These are phyloP conservation scores for Tetrahymena thermophila DNA, from an alignment of 73 alveolate genomes.

Conservation along the genomic window DNA sequence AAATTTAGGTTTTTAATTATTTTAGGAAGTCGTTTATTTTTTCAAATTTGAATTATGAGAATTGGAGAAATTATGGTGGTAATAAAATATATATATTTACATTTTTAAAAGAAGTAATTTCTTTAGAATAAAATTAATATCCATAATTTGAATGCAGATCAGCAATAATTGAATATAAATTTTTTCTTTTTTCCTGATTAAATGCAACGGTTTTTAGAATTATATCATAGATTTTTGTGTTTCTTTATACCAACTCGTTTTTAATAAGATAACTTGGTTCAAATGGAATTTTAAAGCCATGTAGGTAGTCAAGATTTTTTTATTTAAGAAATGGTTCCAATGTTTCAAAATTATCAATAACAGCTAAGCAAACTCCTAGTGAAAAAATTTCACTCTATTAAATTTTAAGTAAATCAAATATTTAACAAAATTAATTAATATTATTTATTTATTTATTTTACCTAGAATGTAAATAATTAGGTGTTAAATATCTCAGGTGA, in stretches of 20 bases:
- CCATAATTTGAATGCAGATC: background rate
- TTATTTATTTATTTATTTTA: too few species aligned
- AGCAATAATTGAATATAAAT: too few species aligned
- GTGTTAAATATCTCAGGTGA: background rate
- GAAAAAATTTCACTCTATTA: background rate
- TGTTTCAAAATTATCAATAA: background rate
- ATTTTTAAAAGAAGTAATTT: background rate
- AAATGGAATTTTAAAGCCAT: background rate
- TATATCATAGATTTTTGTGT: too few species aligned
- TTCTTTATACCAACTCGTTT: background rate
- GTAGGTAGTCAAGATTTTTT: background rate
- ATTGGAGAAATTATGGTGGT: too few species aligned
- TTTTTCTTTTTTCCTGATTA: background rate
- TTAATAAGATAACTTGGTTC: background rate
- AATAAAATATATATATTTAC: too few species aligned
- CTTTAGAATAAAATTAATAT: background rate
- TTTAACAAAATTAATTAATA: too few species aligned
- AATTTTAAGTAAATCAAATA: too few species aligned
- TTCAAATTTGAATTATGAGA: too few species aligned
- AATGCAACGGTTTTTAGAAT: background rate
- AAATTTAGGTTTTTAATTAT: too few species aligned
- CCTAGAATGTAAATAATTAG: background rate
- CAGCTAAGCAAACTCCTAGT: background rate
- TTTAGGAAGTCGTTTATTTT: too few species aligned
- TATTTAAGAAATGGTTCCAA: background rate